Base-by-base conservation (phyloP, 805 yeast species). In the Priceomyces haplophilus region DNA sequence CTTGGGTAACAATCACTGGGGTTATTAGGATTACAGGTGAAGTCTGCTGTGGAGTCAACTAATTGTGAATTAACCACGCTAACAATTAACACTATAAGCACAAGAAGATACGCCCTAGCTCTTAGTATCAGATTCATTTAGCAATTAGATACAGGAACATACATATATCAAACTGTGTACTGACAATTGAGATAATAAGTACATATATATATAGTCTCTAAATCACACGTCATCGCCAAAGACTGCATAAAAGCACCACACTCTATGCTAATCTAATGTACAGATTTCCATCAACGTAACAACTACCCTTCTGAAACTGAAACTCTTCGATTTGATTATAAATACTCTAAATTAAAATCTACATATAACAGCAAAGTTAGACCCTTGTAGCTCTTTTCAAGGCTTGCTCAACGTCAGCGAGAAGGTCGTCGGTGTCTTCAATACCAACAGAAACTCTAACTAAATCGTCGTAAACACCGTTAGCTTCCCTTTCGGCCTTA, bases 371-470 rank as follows among this genome's bases (percentile, higher is more conserved):
- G 13, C 4, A 34, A 18, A 18, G 3, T 18, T 19, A n/a, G 10
- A 25, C 8, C 20, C 39, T 45, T 17, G 40, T 13, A 17, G 53
- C 55, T 44, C 49, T 55, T 39, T 67, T 68, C 54, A 87, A 72
- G 40, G 95, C 96, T 59, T 80, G 81, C 60, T 76, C 68, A 52
- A 88, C 68, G 56, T 88, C 96, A 6, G 67, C 74, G 47, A 87
- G 69, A 62, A 88, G 73, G 58, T 88, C 96, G 23, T 81, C 88
- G 45, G 76, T 70, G 55, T 85, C 95, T 70, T 88, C 96, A 48
- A 88, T 84, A 66, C 96, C 96, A 38, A 87, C 89, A 50, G 88
- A 80, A 42, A 88, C 73, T 72, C 96, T 81, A 54, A 88, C 73
- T 65, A 88, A 76, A 65, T 86, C 88, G 57, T 86, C 95, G 54